phyloP scores from a whole-genome alignment of 352 stramenopile species.

The Bremia lactucae region DNA sequence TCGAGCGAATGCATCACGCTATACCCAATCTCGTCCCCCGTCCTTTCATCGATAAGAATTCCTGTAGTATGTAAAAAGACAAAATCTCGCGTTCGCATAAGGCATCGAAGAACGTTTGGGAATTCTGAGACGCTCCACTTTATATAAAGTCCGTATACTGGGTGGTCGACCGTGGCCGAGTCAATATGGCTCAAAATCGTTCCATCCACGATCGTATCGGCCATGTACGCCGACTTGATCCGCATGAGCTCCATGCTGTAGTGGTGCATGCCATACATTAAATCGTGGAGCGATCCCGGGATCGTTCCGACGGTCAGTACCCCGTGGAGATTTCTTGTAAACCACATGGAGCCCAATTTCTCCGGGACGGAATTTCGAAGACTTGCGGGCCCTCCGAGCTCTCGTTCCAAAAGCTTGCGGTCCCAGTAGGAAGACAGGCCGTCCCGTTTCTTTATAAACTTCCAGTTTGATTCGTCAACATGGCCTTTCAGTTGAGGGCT shows the following conservation, averaged over 20 bases:
- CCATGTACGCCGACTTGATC: conserved; percentile 42
- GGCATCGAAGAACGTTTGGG: conserved; percentile 11
- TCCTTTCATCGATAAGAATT: conserved; percentile 16
- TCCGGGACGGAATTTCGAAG: conserved; percentile 6
- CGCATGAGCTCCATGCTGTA: conserved; percentile 35
- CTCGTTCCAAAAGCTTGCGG: not conserved
- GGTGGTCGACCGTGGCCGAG: conserved; percentile 22
- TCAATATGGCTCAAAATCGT: conserved; percentile 30
- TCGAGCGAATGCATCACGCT: conserved; percentile 40
- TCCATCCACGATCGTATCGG: conserved; percentile 39
- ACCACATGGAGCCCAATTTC: conserved; percentile 23
- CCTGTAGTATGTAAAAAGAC: conserved; percentile 44
- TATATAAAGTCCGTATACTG: conserved; percentile 41
- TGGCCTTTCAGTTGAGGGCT: conserved; percentile 12
- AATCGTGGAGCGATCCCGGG: conserved; percentile 35
- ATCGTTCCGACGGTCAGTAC: conserved; percentile 20
- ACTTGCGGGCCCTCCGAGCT: conserved; percentile 6
- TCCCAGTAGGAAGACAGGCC: conserved; percentile 20
- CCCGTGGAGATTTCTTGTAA: conserved; percentile 22
- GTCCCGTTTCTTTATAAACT: conserved; percentile 34
- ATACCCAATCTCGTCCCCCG: conserved; percentile 35
- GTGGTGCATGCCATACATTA: conserved; percentile 48
- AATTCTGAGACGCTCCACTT: conserved; percentile 49
- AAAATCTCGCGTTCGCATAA: conserved; percentile 43
- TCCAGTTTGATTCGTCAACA: conserved; percentile 37